These are phyloP conservation scores for Scleromitrula shiraiana DNA, from an alignment of 2,329 filamentous ascomycete species.

Conservation along the genomic window DNA sequence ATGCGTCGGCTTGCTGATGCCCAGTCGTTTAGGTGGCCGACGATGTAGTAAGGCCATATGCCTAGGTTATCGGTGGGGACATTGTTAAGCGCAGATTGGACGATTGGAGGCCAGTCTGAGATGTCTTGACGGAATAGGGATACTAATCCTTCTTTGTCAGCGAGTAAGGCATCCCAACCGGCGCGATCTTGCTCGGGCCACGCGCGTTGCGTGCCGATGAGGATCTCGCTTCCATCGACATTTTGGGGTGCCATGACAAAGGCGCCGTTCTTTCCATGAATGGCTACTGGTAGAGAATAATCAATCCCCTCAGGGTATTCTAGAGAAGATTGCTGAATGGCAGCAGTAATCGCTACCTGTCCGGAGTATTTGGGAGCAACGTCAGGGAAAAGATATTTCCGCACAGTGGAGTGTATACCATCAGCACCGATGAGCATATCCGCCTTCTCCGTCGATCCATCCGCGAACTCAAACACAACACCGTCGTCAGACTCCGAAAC, in stretches of 20 bases:
- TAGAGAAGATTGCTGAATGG: constrained; percentile 19
- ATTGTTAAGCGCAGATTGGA: constrained; percentile 32
- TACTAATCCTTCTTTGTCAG: constrained; percentile 33
- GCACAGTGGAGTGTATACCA: constrained; percentile 50
- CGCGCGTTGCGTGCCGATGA: constrained; percentile 39
- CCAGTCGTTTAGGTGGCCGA: constrained; percentile 38
- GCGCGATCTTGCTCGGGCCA: constrained; percentile 32
- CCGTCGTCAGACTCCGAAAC: constrained; percentile 32
- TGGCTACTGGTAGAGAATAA: constrained; percentile 17
- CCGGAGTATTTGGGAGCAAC: constrained; percentile 43
- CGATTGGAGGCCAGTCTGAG: constrained; percentile 31
- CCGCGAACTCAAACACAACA: constrained; percentile 40
- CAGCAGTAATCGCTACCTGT: constrained; percentile 33
- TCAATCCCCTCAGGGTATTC: constrained; percentile 12
- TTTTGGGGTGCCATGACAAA: constrained; percentile 45
- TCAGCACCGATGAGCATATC: constrained; percentile 47
- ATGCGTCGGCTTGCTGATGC: constrained; percentile 30
- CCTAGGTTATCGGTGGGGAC: constrained; percentile 32
- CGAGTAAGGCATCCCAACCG: constrained; percentile 35
- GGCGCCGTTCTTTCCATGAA: constrained; percentile 31
- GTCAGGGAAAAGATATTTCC: constrained; percentile 42
- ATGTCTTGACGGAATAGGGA: constrained; percentile 31
- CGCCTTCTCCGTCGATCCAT: constrained; percentile 35
- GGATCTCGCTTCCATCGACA: constrained; percentile 39
- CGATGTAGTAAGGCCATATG: constrained; percentile 39